Evolutionary conservation across 371 early-diverging fungal species (phyloP).

Genomic region (Mucor indicus): DNA sequence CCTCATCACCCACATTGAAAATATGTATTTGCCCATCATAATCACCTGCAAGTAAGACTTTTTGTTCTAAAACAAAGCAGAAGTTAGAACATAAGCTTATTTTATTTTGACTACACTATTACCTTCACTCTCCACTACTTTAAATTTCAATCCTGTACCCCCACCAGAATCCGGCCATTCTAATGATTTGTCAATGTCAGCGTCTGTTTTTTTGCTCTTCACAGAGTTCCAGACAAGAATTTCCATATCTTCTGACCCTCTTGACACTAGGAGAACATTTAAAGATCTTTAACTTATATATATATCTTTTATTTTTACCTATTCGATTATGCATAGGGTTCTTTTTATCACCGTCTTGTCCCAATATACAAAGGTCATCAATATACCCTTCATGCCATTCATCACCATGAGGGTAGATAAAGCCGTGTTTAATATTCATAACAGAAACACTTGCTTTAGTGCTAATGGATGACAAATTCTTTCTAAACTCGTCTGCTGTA

Average conservation of each 20-base stretch:
- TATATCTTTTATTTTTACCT: slow-evolving; percentile 2
- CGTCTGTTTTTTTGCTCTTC: slow-evolving; percentile 34
- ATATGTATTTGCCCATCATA: slow-evolving; percentile 41
- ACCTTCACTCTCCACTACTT: slow-evolving; percentile 30
- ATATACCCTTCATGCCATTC: slow-evolving; percentile 63
- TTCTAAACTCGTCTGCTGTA: not conserved
- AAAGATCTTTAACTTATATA: too few relatives aligned
- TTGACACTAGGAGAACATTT: slow-evolving; percentile 39
- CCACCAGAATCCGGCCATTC: slow-evolving; percentile 40
- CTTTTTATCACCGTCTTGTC: slow-evolving; percentile 17
- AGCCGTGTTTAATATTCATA: slow-evolving; percentile 12
- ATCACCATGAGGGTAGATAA: slow-evolving; percentile 49
- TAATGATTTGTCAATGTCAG: slow-evolving; percentile 29
- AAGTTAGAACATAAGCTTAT: too few relatives aligned
- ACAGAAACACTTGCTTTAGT: slow-evolving; percentile 5
- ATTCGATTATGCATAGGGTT: slow-evolving; percentile 13
- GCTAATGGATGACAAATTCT: not conserved
- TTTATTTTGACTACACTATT: too few relatives aligned
- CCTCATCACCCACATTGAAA: slow-evolving; percentile 33
- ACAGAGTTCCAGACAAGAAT: slow-evolving; percentile 35
- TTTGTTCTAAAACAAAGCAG: slow-evolving; percentile 3
- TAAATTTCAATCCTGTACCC: slow-evolving; percentile 28
- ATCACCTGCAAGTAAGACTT: slow-evolving; percentile 38
- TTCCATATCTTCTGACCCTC: slow-evolving; percentile 40
- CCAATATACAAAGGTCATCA: slow-evolving; percentile 48